A percentile compares a stretch with the other conserved stretches of the same genome.
These are phyloP conservation scores for Seminavis robusta DNA, from an alignment of 108 stramenopile genomes.

Conservation along the genomic window DNA sequence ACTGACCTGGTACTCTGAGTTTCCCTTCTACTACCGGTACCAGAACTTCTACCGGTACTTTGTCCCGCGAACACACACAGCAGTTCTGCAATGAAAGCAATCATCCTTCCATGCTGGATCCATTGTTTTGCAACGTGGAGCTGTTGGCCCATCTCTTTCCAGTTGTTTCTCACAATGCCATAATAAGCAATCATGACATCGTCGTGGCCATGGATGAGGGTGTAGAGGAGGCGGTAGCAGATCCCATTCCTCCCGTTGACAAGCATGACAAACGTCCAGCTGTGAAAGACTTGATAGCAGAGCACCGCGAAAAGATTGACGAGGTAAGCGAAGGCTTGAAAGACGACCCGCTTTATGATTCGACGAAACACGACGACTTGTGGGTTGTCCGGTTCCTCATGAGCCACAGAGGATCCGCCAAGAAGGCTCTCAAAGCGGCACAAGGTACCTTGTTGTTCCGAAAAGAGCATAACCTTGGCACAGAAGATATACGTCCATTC, in stretches of 20 bases:
- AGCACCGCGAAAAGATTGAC: neutral
- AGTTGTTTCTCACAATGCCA: too few relatives aligned
- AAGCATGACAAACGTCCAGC: neutral
- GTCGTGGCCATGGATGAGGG: constrained; percentile 4
- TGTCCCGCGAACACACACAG: too few relatives aligned
- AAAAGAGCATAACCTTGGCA: neutral
- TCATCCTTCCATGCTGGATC: too few relatives aligned
- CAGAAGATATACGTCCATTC: neutral
- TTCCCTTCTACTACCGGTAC: too few relatives aligned
- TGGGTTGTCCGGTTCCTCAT: constrained; percentile 5
- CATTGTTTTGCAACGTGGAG: too few relatives aligned
- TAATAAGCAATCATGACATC: too few relatives aligned
- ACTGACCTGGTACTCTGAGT: too few relatives aligned
- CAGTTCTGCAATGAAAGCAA: too few relatives aligned
- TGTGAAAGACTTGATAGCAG: neutral
- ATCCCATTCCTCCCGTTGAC: neutral
- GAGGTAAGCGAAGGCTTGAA: neutral
- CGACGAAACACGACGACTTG: constrained; percentile 5
- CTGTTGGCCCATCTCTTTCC: too few relatives aligned
- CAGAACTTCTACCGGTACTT: too few relatives aligned
- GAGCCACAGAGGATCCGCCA: neutral
- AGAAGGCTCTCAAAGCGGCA: constrained; percentile 2
- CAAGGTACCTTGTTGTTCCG: neutral
- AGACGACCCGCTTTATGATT: constrained; percentile 8
- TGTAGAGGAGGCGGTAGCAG: neutral